A percentile compares a stretch with the other conserved stretches of the same genome.
phyloP scores from a whole-genome alignment of 805 yeast species.

The Ogataea philodendri region DNA sequence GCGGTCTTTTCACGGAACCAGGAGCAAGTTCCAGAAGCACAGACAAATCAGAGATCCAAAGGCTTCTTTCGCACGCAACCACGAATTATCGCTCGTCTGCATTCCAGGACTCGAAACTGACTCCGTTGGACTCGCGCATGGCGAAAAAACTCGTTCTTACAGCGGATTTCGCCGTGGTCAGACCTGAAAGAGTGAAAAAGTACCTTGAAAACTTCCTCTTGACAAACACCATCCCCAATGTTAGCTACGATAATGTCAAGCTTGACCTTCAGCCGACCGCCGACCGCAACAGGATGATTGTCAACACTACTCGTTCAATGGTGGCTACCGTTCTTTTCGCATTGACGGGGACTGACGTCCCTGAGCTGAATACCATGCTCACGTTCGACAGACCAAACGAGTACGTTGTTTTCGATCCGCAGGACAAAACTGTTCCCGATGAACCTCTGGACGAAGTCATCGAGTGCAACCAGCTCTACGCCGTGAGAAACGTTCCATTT shows the following conservation, averaged over 20 bases:
- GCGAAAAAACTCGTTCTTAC: slow-evolving; percentile 27
- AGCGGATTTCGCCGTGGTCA: slow-evolving; percentile 19
- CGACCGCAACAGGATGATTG: slow-evolving; percentile 40
- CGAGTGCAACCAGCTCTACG: slow-evolving; percentile 24
- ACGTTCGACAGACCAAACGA: slow-evolving; percentile 44
- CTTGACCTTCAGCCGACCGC: slow-evolving; percentile 30
- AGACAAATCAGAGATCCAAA: slow-evolving; percentile 34
- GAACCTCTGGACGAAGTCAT: slow-evolving; percentile 41
- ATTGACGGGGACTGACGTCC: slow-evolving; percentile 37
- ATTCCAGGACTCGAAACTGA: slow-evolving; percentile 24
- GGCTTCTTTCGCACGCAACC: slow-evolving; percentile 19
- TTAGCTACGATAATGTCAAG: slow-evolving; percentile 30
- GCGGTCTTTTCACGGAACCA: slow-evolving; percentile 77
- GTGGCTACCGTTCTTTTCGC: slow-evolving; percentile 56
- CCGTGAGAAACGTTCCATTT: slow-evolving; percentile 42
- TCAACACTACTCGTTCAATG: slow-evolving; percentile 50
- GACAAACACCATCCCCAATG: slow-evolving; percentile 42
- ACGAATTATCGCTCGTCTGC: slow-evolving; percentile 15
- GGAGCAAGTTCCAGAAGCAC: slow-evolving; percentile 47
- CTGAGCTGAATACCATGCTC: slow-evolving; percentile 33
- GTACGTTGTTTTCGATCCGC: slow-evolving; percentile 39
- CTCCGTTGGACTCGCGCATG: slow-evolving; percentile 28
- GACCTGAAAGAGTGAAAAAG: slow-evolving; percentile 39
- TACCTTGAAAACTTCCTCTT: slow-evolving; percentile 45
- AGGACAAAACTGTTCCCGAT: slow-evolving; percentile 49